These are phyloP conservation scores for Xerocomus brunneocitrinus DNA, from an alignment of 768 basidiomycete species.

Conservation along the genomic window DNA sequence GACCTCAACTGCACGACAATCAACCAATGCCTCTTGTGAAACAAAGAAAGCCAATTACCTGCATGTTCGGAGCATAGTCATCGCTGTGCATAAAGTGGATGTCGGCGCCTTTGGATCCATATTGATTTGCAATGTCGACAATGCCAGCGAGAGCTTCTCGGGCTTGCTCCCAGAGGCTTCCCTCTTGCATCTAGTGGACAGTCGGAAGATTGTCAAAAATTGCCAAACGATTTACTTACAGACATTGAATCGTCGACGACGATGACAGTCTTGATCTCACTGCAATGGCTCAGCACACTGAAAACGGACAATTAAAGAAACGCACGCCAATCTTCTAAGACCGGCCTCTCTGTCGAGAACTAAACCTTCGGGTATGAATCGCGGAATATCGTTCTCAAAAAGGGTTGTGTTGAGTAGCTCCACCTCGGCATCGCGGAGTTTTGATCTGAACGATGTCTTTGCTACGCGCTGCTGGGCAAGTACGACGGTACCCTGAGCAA, in stretches of 20 bases:
- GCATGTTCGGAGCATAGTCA: conserved; percentile 28
- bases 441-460: neutral
- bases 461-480: conserved; percentile 23
- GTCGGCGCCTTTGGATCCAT: conserved; percentile 38
- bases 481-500: conserved; percentile 28
- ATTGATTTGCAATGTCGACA: conserved; percentile 33
- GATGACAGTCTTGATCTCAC: conserved; percentile 40
- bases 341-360: conserved; percentile 17
- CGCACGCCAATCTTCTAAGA: conserved; percentile 25
- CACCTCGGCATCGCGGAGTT: conserved; percentile 4
- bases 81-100: conserved; percentile 39
- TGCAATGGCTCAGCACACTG: neutral
- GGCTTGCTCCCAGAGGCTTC: conserved; percentile 35
- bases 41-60: conserved; percentile 4
- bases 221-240: conserved; percentile 8
- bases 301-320: neutral
- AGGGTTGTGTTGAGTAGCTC: conserved; percentile 26
- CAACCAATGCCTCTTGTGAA: neutral
- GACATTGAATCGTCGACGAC: conserved; percentile 40
- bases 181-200: conserved; percentile 36
- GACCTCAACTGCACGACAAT: conserved; percentile 14
- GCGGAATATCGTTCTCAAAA: conserved; percentile 25
- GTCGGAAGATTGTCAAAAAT: neutral
- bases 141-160: conserved; percentile 41
- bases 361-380: conserved; percentile 18